Conservation (phyloP, 441 rosid genomes). For the Breynia disticha region DNA sequence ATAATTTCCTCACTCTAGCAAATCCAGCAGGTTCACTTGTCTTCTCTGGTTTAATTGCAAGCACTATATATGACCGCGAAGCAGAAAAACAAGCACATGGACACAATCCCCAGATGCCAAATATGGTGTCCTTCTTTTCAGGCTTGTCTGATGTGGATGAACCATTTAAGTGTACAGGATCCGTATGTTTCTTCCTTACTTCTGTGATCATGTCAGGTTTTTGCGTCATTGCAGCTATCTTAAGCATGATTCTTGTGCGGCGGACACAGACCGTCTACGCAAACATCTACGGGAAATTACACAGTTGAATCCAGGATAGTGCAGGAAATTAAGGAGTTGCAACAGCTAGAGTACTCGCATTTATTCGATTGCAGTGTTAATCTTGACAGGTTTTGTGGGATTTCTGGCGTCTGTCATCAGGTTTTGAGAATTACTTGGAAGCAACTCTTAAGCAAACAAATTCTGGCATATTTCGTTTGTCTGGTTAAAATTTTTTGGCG, state of each 20-base stretch:
- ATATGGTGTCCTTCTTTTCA: conserved; percentile 20
- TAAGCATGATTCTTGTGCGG: conserved; percentile 72
- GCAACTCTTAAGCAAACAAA: background rate
- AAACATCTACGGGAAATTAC: conserved; percentile 68
- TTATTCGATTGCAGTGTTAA: background rate
- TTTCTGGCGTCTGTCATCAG: conserved; percentile 1
- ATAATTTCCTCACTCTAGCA: conserved; percentile 85
- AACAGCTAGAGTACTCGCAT: too few relatives aligned
- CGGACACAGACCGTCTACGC: conserved; percentile 69
- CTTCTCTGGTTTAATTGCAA: conserved; percentile 81
- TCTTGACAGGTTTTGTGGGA: conserved; percentile 8
- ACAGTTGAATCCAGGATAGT: conserved; percentile 19
- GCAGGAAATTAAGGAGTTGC: conserved; percentile 1
- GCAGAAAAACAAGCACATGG: conserved; percentile 68
- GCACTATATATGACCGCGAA: conserved; percentile 74
- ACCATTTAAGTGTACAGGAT: conserved; percentile 57
- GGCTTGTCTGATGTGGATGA: conserved; percentile 31
- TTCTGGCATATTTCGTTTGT: background rate
- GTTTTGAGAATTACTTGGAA: conserved; percentile 1
- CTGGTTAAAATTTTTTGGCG: background rate
- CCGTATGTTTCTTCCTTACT: conserved; percentile 76
- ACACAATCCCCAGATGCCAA: conserved; percentile 13
- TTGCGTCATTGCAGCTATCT: conserved; percentile 49
- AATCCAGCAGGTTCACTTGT: conserved; percentile 87
- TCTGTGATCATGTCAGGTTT: conserved; percentile 82